Evolutionary conservation across 805 yeast genomes (phyloP), one percentile per base, ranked within the genome.

Genomic region (Lipomyces sp.): DNA sequence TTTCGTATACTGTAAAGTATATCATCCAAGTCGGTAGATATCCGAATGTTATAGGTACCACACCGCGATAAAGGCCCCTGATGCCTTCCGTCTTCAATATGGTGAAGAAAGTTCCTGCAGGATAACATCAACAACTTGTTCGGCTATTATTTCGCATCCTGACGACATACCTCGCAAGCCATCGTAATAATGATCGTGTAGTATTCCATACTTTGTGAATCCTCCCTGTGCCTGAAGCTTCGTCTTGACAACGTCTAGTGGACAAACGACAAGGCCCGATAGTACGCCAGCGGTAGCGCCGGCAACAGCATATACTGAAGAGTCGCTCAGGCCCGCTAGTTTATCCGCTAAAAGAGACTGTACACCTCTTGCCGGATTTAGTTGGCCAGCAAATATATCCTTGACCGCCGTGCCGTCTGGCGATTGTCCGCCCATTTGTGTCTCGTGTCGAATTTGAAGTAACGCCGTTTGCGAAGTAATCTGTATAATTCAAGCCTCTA

Each of bases 1-100:
- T 80, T 75, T 94, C 98, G 77, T 95, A 95, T 39, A 92, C 90
- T 6, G 94, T 84, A 78, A 95, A 95, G 76, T 95, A 95, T 57
- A 95, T 90, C 83, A 92, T 92, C 99, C 99, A 95, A 0, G 98
- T 92, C 15, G 99, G 99, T 73, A 95, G 87, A 77, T 95, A 95
- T 0, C 99, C 99, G 60, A 94, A 78, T 0, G 94, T 84, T 51
- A 94, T 92, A n/a, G 99, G 98, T 1, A 89, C 89, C 32, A 95
- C 79, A 3, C 99, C 99, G 68, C 97, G 81, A 76, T 95, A 95
- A 13, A 95, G 81, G 0, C 98, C 98, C 53, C 85, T 78, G 1
- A 86, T 73, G 8, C 98, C 97, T 78, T 93, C 98, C 64, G 92
- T 94, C 50, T 78, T 76, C 65, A 86, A 78, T 24, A 94, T 93